A percentile compares a stretch with the other conserved stretches of the same genome.
Conservation (phyloP, 1,284 basidiomycete species). For the Melampsora larici-populina region DNA sequence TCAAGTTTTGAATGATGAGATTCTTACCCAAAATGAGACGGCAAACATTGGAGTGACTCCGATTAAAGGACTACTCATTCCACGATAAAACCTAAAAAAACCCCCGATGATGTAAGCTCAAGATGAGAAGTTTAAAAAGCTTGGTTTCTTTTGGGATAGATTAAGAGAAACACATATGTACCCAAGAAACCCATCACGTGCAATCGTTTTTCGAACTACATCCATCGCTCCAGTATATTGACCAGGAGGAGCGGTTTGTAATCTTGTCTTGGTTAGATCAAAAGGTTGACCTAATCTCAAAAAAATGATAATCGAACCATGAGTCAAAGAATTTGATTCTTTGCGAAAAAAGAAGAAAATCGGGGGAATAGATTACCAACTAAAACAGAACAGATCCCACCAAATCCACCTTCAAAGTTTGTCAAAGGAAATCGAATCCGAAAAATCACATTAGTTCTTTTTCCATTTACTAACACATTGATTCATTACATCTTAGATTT, state of each 20-base stretch:
- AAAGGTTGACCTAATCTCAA: conserved; percentile 91
- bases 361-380: conserved; percentile 65
- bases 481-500: neutral
- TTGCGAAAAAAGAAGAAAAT: neutral
- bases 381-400: conserved; percentile 78
- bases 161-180: conserved; percentile 54
- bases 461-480: no score
- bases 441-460: neutral
- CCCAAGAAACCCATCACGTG: conserved; percentile 84
- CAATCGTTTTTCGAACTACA: conserved; percentile 84
- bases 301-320: no score
- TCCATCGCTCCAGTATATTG: conserved; percentile 89
- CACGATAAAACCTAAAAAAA: conserved; percentile 75
- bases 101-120: no score
- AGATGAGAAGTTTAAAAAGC: neutral
- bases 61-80: conserved; percentile 89
- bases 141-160: conserved; percentile 4
- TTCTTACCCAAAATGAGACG: conserved; percentile 77
- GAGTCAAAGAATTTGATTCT: no score
- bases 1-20: no score
- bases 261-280: conserved; percentile 72
- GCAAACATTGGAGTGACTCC: conserved; percentile 99
- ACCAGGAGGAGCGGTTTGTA: conserved; percentile 89
- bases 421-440: conserved; percentile 62
- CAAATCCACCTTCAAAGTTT: conserved; percentile 78